Conservation (phyloP, 345 rosid genomes). For the Murraya koenigii region DNA sequence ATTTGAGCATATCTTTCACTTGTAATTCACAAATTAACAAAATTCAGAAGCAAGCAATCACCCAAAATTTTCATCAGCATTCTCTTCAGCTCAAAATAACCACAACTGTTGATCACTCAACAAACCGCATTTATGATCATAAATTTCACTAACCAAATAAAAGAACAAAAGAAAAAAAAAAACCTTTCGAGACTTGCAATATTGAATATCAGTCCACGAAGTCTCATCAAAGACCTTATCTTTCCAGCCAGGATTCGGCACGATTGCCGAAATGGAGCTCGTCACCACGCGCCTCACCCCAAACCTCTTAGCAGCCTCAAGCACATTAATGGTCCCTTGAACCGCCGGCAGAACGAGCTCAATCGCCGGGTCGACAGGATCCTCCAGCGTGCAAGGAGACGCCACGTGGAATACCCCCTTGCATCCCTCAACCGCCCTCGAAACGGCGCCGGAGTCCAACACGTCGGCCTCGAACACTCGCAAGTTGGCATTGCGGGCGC, state of each 20-base stretch:
- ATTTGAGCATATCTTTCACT: background rate
- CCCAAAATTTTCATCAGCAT: background rate
- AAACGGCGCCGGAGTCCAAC: slow-evolving; percentile 51
- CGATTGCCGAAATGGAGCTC: slow-evolving; percentile 74
- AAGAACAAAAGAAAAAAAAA: background rate
- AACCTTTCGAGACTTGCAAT: slow-evolving; percentile 65
- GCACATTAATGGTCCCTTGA: slow-evolving; percentile 69
- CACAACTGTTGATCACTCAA: too few relatives aligned
- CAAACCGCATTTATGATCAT: too few relatives aligned
- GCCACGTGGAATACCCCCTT: slow-evolving; percentile 88
- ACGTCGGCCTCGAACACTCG: slow-evolving; percentile 59
- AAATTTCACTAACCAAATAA: background rate
- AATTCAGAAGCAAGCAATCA: background rate
- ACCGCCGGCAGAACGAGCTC: slow-evolving; percentile 77
- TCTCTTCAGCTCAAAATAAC: background rate
- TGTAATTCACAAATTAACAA: background rate
- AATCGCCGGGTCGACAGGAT: slow-evolving; percentile 53
- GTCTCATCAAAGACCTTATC: slow-evolving; percentile 53
- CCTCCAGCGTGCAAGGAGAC: slow-evolving; percentile 76
- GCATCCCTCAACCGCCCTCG: slow-evolving; percentile 63
- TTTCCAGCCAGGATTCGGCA: slow-evolving; percentile 62
- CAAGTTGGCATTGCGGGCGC: slow-evolving; percentile 28
- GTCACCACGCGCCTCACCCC: slow-evolving; percentile 73
- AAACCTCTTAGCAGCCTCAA: slow-evolving; percentile 52
- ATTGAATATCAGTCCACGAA: slow-evolving; percentile 80